These are phyloP conservation scores for Rhizophagus clarus DNA, from an alignment of 192 early-diverging fungal species.

Conservation along the genomic window DNA sequence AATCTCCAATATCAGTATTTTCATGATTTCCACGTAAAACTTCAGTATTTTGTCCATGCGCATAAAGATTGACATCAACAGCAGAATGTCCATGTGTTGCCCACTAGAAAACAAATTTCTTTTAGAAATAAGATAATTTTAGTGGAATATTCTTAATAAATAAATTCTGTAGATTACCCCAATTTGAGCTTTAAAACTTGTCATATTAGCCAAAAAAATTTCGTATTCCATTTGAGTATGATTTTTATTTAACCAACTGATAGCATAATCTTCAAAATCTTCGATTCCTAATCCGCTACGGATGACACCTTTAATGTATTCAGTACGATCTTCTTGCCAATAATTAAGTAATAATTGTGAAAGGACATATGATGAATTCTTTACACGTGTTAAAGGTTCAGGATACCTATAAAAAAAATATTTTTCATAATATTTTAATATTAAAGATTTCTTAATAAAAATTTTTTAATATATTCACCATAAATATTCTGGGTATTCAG, in stretches of 20 bases:
- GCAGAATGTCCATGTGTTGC: slow-evolving; percentile 92
- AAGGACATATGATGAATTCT: slow-evolving; percentile 65
- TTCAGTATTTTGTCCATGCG: slow-evolving; percentile 48
- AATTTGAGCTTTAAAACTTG: slow-evolving; percentile 58
- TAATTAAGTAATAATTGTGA: slow-evolving; percentile 47
- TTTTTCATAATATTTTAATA: neutral
- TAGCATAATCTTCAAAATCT: slow-evolving; percentile 68
- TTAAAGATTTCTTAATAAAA: neutral
- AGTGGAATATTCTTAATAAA: slow-evolving; percentile 19
- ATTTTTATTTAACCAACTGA: slow-evolving; percentile 45
- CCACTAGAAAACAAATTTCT: slow-evolving; percentile 46
- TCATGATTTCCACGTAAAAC: slow-evolving; percentile 64
- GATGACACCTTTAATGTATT: slow-evolving; percentile 6
- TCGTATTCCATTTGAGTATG: slow-evolving; percentile 40
- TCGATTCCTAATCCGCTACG: slow-evolving; percentile 20
- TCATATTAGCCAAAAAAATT: slow-evolving; percentile 54
- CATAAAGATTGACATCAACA: slow-evolving; percentile 89
- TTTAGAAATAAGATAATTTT: slow-evolving; percentile 23
- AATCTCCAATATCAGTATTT: slow-evolving; percentile 67
- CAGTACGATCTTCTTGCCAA: slow-evolving; percentile 29
- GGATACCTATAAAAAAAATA: slow-evolving; percentile 57
- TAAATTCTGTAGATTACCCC: slow-evolving; percentile 43
- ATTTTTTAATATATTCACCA: slow-evolving; percentile 45
- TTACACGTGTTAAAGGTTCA: slow-evolving; percentile 65
- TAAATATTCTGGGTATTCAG: slow-evolving; percentile 82